phyloP scores from a whole-genome alignment of 768 basidiomycete species.

The Fomitopsis pulvina region DNA sequence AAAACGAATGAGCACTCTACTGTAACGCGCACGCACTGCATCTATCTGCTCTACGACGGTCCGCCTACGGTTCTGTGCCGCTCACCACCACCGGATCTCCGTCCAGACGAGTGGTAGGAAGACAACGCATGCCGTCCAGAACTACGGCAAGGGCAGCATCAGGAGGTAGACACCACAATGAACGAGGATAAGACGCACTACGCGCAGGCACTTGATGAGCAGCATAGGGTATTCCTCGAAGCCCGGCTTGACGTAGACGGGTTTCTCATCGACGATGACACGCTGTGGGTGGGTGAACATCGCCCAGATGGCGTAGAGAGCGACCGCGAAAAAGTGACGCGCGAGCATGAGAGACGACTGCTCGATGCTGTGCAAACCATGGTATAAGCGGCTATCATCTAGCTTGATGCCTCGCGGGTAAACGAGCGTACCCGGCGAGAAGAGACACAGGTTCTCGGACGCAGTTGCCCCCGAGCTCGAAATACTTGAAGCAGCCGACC shows the following conservation, averaged over 20 bases:
- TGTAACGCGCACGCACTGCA: too few relatives aligned
- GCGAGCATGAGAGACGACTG: constrained; percentile 78
- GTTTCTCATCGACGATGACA: constrained; percentile 31
- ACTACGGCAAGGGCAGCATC: constrained; percentile 35
- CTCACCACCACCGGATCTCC: constrained; percentile 67
- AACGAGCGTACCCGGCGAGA: constrained; percentile 66
- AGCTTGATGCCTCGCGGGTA: background rate
- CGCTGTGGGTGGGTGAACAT: constrained; percentile 64
- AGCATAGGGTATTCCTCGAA: constrained; percentile 66
- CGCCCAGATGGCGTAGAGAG: constrained; percentile 89
- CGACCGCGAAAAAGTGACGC: constrained; percentile 93
- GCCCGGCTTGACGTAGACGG: constrained; percentile 33
- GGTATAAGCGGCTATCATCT: background rate
- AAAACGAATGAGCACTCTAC: too few relatives aligned
- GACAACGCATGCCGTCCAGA: constrained; percentile 89
- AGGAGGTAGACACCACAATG: background rate
- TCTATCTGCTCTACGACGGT: too few relatives aligned
- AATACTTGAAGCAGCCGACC: constrained; percentile 95
- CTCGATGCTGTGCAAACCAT: constrained; percentile 72
- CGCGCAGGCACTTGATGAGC: constrained; percentile 50
- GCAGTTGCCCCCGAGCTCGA: constrained; percentile 88
- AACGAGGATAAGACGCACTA: constrained; percentile 37
- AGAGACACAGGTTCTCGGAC: constrained; percentile 85
- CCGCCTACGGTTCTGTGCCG: too few relatives aligned
- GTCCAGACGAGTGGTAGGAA: constrained; percentile 85